Conservation (phyloP, 495 filamentous ascomycete genomes). For the Penicillium coffeae region DNA sequence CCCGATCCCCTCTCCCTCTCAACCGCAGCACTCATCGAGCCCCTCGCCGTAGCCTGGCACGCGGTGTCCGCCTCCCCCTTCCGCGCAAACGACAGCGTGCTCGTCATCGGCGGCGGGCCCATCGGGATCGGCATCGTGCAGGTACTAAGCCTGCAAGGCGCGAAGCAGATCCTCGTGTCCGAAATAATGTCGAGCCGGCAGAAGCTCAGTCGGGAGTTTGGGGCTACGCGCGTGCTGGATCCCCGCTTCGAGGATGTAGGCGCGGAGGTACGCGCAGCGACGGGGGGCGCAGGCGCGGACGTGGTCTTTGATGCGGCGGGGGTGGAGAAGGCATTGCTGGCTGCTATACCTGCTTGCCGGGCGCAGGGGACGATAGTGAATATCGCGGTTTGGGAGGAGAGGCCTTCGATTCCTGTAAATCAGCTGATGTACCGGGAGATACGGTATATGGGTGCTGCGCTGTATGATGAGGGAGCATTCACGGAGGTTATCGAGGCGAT, state of each 20-base stretch:
- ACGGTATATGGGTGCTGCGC: constrained; percentile 45
- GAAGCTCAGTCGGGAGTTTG: constrained; percentile 47
- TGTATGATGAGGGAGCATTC: constrained; percentile 54
- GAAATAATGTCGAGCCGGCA: constrained; percentile 50
- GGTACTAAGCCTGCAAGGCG: constrained; percentile 46
- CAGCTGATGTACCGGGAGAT: constrained; percentile 41
- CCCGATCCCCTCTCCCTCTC: constrained; percentile 18
- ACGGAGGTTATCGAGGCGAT: constrained; percentile 52
- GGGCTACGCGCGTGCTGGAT: constrained; percentile 53
- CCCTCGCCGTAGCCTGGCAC: constrained; percentile 60
- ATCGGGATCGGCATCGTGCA: constrained; percentile 58
- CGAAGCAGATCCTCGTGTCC: constrained; percentile 48
- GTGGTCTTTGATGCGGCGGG: constrained; percentile 59
- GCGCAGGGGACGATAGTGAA: constrained; percentile 56
- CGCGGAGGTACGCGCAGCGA: constrained; percentile 39
- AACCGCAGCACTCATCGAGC: constrained; percentile 51
- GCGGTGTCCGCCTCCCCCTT: constrained; percentile 50
- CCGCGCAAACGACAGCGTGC: constrained; percentile 39
- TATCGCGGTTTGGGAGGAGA: constrained; percentile 58
- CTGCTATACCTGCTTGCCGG: constrained; percentile 44
- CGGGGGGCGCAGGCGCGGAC: constrained; percentile 47
- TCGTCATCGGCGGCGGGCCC: constrained; percentile 56
- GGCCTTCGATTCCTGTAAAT: constrained; percentile 45
- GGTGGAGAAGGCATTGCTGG: constrained; percentile 48
- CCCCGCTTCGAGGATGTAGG: constrained; percentile 52